Conservation (phyloP, 2,329 filamentous ascomycete genomes). For the Pseudocercospora fuligena region DNA sequence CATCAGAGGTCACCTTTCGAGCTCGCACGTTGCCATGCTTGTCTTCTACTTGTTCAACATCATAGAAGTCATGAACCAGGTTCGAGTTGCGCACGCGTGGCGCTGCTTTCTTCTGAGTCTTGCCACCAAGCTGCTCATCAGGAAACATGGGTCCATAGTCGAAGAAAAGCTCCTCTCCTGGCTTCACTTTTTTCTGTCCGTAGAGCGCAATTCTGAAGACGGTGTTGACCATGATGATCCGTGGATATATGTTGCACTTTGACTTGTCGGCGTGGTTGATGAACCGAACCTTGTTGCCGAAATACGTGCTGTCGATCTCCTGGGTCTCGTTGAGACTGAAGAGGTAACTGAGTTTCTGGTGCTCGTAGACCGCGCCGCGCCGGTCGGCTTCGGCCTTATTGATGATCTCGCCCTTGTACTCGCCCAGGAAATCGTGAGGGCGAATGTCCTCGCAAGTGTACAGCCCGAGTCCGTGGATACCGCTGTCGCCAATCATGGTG, state of each 20-base stretch:
- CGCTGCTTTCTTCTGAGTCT: constrained; percentile 26
- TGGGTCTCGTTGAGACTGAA: constrained; percentile 60
- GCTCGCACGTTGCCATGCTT: constrained; percentile 28
- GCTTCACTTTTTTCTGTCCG: constrained; percentile 67
- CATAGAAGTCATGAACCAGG: constrained; percentile 31
- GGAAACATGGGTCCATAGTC: constrained; percentile 65
- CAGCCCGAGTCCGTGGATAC: constrained; percentile 75
- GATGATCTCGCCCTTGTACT: constrained; percentile 80
- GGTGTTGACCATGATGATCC: constrained; percentile 73
- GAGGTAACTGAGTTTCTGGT: constrained; percentile 66
- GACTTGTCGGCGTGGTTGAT: constrained; percentile 74
- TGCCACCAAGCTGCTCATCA: constrained; percentile 33
- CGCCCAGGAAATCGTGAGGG: constrained; percentile 74
- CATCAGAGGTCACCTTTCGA: constrained; percentile 24
- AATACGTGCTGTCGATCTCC: constrained; percentile 72
- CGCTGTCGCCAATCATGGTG: constrained; percentile 71
- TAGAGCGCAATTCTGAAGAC: constrained; percentile 76
- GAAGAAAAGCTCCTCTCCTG: constrained; percentile 80
- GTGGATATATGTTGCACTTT: constrained; percentile 65
- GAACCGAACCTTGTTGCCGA: constrained; percentile 80
- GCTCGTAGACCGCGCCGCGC: constrained; percentile 67
- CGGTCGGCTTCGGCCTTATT: constrained; percentile 71
- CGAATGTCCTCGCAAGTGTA: constrained; percentile 71
- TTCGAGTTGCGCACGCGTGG: constrained; percentile 33
- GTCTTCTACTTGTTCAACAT: constrained; percentile 30